Evolutionary conservation across 768 basidiomycete genomes (phyloP), one percentile per base, ranked within the genome.

Genomic region (Coprinopsis strossmayeri): DNA sequence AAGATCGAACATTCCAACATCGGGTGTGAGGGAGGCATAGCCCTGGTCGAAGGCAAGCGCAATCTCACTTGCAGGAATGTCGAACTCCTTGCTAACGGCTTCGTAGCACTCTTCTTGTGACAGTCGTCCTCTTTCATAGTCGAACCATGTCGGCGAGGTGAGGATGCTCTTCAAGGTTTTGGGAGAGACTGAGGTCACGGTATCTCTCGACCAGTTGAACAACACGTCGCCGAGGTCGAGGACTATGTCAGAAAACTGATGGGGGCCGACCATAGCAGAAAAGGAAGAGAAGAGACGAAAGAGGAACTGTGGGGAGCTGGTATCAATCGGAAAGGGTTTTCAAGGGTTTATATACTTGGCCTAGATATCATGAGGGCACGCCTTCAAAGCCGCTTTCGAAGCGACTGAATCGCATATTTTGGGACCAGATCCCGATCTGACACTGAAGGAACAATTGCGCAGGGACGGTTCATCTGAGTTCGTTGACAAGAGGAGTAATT

Each of bases 221-320:
- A 79, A 65, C 5, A 79, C 77, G 55, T 78, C 78, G 17, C 78
- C 77, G 26, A 80, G 63, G 58, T 79, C 78, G 58, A 78, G 71
- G 55, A 79, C 70, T 53, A 78, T 9, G 17, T 38, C 18, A 17
- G 35, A 38, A 17, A 59, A 55, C 5, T 39, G 44, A 13, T 21
- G 18, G 5, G 45, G 24, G 2, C 15, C 4, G 34, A 40, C 12
- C 18, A 39, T 27, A 26, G 51, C 25, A 42, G 25, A 26, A 32
- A 34, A 41, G 45, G n/a, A 17, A 42, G 21, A 34, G 23, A 21
- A 48, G 34, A 15, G 5, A 42, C 9, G 18, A 11, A 24, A 24
- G 17, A 10, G 40, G 40, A 42, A 42, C 20, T 42, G n/a, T n/a
- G n/a, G n/a, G n/a, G n/a, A n/a, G n/a, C n/a, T n/a, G n/a, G n/a